Base-by-base conservation (phyloP, 1,139 yeast genomes). In the Saccharomyces hybrid region DNA sequence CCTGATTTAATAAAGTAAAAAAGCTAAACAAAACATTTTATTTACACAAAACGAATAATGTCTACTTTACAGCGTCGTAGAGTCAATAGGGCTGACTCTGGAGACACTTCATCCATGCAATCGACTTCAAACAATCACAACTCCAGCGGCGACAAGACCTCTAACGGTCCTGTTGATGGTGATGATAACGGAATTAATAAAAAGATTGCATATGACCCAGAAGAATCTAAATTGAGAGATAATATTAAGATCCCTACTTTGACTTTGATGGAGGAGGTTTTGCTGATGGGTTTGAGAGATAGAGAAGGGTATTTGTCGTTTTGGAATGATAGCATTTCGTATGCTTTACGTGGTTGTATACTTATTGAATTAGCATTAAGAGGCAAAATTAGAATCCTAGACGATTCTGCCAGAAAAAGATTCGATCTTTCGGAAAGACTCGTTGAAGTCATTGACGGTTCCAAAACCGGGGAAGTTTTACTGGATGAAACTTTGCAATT, bases 281-380 rank as follows among this genome's bases (percentile, higher is more conserved):
- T 93, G 58, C 78, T 93, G 60, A 81, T 93, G 75, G 99, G 99
- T 2, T 78, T 93, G 61, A 91, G 93, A 69, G 99, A 93, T 71
- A 86, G 87, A 65, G 98, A 93, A 72, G 99, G 99, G 5, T 90
- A 91, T 70, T 77, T 93, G 56, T 89, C 97, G 25, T 93, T 93
- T 72, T 93, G 99, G 99, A 95, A 93, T 70, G 99, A 93, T 72
- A 91, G 89, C 70, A 91, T 93, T 56, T 89, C 97, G 31, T 95
- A 93, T 73, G 97, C 97, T 1, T 79, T 93, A 58, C 83, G 99
- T 64, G 99, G 99, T 11, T 88, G 97, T 69, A 93, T 93, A 59
- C 69, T 93, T 56, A 80, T 93, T 72, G 99, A 93, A 71, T 78
- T 93, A 70, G 96, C 98, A 1, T 82, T 93, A 67, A 82, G 98